phyloP scores from a whole-genome alignment of 805 yeast species.

The Saturnispora bothae region DNA sequence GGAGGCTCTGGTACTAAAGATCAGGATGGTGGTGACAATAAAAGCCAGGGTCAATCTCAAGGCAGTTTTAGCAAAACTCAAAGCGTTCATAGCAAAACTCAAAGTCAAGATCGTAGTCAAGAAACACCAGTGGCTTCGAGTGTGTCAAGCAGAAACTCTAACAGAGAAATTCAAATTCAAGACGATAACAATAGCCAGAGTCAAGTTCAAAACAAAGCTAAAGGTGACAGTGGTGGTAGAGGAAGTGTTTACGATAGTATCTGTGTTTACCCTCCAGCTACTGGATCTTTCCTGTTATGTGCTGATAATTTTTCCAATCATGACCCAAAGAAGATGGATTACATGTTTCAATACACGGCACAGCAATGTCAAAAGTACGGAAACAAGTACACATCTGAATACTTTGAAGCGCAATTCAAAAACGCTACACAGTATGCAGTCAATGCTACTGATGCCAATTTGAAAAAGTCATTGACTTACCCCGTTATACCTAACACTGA shows the following conservation, averaged over 20 bases:
- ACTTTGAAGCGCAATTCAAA: slow-evolving; percentile 16
- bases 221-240: background rate
- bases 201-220: background rate
- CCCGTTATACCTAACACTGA: slow-evolving; percentile 3
- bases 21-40: background rate
- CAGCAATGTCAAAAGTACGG: background rate
- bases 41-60: background rate
- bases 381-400: background rate
- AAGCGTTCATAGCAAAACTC: too few species aligned
- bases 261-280: slow-evolving; percentile 16
- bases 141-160: too few species aligned
- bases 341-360: background rate
- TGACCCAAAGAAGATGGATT: background rate
- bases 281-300: slow-evolving; percentile 14
- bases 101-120: too few species aligned
- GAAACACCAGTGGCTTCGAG: too few species aligned
- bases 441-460: background rate
- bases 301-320: slow-evolving; percentile 6
- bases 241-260: slow-evolving; percentile 5
- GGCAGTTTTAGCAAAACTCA: too few species aligned
- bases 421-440: slow-evolving; percentile 20
- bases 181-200: background rate
- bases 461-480: background rate
- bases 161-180: background rate
- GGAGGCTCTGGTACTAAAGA: background rate